Conservation (phyloP, 768 basidiomycete species). For the Termitomyces sp. region DNA sequence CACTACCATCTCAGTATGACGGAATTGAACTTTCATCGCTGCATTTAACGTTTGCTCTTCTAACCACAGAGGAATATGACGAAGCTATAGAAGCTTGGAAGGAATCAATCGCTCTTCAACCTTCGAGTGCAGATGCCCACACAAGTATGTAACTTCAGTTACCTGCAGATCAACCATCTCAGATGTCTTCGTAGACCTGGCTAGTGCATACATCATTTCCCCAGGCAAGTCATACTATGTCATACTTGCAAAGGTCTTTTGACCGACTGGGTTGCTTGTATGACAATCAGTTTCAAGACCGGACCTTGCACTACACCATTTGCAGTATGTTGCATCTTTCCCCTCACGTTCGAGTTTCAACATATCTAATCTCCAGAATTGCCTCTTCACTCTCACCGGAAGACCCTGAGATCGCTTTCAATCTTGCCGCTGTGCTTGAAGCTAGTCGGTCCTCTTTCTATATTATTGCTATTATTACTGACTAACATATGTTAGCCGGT, state of each 20-base stretch:
- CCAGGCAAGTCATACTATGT: conserved; percentile 23
- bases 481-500: conserved; percentile 46
- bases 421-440: conserved; percentile 87
- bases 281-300: conserved; percentile 55
- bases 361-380: conserved; percentile 46
- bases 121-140: conserved; percentile 81
- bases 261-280: background rate
- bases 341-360: conserved; percentile 23
- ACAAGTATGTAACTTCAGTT: conserved; percentile 55
- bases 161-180: conserved; percentile 12
- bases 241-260: conserved; percentile 5
- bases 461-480: conserved; percentile 17
- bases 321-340: conserved; percentile 46
- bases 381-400: conserved; percentile 80
- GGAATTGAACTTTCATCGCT: conserved; percentile 4
- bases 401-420: conserved; percentile 90
- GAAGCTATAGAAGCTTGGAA: conserved; percentile 85
- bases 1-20: conserved; percentile 77
- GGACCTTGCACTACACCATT: conserved; percentile 81
- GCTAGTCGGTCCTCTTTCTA: conserved; percentile 51
- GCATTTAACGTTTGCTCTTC: conserved; percentile 8
- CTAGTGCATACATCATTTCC: conserved; percentile 85
- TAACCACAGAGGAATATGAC: conserved; percentile 73
- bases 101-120: conserved; percentile 75
- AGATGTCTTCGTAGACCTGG: conserved; percentile 52